These are phyloP conservation scores for Murraya paniculata DNA, from an alignment of 345 rosid genomes.

Conservation along the genomic window DNA sequence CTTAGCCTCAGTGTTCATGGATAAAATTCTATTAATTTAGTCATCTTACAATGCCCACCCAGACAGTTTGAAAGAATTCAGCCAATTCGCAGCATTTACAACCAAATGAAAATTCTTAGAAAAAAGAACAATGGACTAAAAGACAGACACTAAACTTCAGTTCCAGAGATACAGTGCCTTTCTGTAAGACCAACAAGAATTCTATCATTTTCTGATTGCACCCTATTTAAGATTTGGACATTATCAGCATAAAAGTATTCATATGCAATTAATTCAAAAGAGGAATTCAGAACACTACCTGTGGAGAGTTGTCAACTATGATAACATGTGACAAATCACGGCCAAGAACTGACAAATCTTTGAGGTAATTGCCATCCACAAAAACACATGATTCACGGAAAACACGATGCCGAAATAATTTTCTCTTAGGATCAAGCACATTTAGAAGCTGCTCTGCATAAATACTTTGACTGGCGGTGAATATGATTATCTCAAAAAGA, in stretches of 20 bases:
- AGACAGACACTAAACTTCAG: neutral
- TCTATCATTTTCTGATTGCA: neutral
- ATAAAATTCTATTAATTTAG: no score
- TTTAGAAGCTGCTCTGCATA: conserved; percentile 96
- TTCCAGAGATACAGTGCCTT: neutral
- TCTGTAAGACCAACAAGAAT: neutral
- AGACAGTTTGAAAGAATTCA: neutral
- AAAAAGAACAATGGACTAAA: neutral
- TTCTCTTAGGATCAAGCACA: conserved; percentile 98
- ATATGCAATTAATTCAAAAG: neutral
- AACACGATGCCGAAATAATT: conserved; percentile 85
- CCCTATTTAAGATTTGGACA: neutral
- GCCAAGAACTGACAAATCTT: conserved; percentile 91
- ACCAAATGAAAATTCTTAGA: neutral
- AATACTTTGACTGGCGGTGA: conserved; percentile 97
- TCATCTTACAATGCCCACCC: neutral
- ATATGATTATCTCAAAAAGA: conserved; percentile 88
- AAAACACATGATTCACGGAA: conserved; percentile 94
- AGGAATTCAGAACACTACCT: conserved; percentile 46
- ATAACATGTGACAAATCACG: conserved; percentile 86
- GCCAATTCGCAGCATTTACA: neutral
- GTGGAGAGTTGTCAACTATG: conserved; percentile 95
- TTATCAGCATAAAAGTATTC: neutral
- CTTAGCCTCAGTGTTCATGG: neutral
- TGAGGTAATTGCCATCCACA: conserved; percentile 92